phyloP scores from a whole-genome alignment of 148 eudicot species.

The Arbutus unedo region DNA sequence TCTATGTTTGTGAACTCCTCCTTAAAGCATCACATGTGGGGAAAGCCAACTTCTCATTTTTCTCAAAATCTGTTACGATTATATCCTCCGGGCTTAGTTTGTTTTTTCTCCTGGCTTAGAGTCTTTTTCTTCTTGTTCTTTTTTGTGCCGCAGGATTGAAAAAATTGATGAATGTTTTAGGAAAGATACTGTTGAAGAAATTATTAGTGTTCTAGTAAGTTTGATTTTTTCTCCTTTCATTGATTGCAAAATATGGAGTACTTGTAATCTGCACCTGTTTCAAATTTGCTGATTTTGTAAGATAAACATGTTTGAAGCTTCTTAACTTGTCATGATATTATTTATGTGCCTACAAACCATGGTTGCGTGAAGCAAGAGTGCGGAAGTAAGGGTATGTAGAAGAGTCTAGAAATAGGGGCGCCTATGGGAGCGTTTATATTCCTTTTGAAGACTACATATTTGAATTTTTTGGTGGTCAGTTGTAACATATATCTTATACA shows the following conservation, averaged over 20 bases:
- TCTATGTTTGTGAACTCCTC: neutral
- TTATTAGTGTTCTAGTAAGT: conserved; percentile 76
- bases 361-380: neutral
- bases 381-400: neutral
- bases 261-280: neutral
- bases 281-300: neutral
- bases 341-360: neutral
- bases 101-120: neutral
- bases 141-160: conserved; percentile 58
- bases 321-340: neutral
- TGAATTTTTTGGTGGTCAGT: too few species aligned
- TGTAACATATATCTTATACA: neutral
- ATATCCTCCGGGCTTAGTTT: neutral
- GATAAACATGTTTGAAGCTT: neutral
- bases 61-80: neutral
- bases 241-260: neutral
- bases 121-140: neutral
- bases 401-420: neutral
- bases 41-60: neutral
- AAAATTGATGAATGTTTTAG: conserved; percentile 74
- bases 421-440: neutral
- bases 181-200: conserved; percentile 86
- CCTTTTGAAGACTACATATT: neutral
- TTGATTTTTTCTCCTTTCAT: neutral
- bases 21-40: neutral